A percentile compares a stretch with the other conserved stretches of the same genome.
Evolutionary conservation across 768 basidiomycete species (phyloP).

Genomic region (Russula sp.): DNA sequence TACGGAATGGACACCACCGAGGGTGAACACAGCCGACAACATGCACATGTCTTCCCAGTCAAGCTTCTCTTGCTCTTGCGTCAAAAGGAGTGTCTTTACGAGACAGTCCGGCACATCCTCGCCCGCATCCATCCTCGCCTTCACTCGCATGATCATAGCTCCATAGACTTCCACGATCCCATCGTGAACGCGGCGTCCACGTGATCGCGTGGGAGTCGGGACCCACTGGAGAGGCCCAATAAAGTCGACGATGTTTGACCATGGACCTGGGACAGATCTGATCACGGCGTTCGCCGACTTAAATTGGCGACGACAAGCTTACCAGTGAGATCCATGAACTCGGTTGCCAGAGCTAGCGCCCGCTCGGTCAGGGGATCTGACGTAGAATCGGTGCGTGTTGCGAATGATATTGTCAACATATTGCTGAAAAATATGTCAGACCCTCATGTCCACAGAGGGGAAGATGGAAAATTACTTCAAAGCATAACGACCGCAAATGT

Average conservation of each 20-base stretch:
- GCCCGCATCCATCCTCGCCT: conserved; percentile 29
- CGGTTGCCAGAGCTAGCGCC: conserved; percentile 36
- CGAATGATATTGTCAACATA: conserved; percentile 42
- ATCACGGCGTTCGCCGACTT: background rate
- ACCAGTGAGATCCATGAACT: conserved; percentile 39
- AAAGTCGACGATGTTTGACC: conserved; percentile 43
- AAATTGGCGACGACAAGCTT: background rate
- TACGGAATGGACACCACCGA: conserved; percentile 34
- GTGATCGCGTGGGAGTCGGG: conserved; percentile 35
- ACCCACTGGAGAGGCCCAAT: conserved; percentile 38
- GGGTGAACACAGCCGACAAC: conserved; percentile 32
- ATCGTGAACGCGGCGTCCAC: conserved; percentile 37
- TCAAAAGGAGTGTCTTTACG: conserved; percentile 31
- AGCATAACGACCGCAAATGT: conserved; percentile 35
- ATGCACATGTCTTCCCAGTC: conserved; percentile 33
- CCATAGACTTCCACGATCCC: conserved; percentile 32
- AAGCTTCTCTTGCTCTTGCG: conserved; percentile 29
- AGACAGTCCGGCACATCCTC: conserved; percentile 34
- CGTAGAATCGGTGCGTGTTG: conserved; percentile 37
- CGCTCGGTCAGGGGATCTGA: conserved; percentile 35
- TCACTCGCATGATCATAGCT: conserved; percentile 30
- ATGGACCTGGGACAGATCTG: conserved; percentile 30
- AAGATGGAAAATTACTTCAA: conserved; percentile 23
- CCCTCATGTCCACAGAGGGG: background rate
- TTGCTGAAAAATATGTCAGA: conserved; percentile 32